Conservation (phyloP, 352 stramenopile genomes). For the Thalassiosira livingstoniorum region DNA sequence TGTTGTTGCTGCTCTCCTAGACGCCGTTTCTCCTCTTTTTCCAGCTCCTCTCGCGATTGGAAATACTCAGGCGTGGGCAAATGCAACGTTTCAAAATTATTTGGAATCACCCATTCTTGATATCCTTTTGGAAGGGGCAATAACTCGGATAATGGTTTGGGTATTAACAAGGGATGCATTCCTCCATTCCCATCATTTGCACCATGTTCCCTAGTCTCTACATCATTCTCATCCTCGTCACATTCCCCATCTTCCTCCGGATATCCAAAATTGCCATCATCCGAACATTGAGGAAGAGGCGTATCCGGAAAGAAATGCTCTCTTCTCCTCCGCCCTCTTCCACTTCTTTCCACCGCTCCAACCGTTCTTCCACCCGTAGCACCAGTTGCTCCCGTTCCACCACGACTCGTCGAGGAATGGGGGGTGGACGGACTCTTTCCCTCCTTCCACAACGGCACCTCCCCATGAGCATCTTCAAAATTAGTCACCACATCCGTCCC, state of each 20-base stretch:
- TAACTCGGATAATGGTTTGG: slow-evolving; percentile 30
- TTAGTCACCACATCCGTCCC: not conserved
- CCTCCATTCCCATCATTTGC: not conserved
- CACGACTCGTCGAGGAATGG: not conserved
- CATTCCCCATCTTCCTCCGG: not conserved
- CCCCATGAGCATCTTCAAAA: slow-evolving; percentile 40
- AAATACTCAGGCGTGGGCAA: slow-evolving; percentile 38
- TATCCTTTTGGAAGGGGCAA: slow-evolving; percentile 48
- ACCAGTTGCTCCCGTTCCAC: too few relatives aligned
- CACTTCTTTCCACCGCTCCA: not conserved
- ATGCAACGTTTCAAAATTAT: slow-evolving; percentile 47
- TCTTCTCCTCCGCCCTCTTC: slow-evolving; percentile 9
- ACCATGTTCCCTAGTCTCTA: not conserved
- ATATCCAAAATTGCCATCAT: too few relatives aligned
- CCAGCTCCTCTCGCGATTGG: not conserved
- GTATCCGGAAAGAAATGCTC: slow-evolving; percentile 64
- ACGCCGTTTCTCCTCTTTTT: too few relatives aligned
- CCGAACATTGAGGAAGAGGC: not conserved
- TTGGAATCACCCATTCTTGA: slow-evolving; percentile 57
- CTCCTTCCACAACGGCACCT: slow-evolving; percentile 24
- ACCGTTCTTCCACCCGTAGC: too few relatives aligned
- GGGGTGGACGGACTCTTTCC: not conserved
- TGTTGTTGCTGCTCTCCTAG: too few relatives aligned
- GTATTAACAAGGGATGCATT: slow-evolving; percentile 18
- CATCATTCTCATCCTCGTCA: not conserved